Percentiles rank a stretch among this genome's conserved stretches.
Evolutionary conservation across 202 grass and related monocot genomes (phyloP).

Genomic region (Saccharum hybrid): DNA sequence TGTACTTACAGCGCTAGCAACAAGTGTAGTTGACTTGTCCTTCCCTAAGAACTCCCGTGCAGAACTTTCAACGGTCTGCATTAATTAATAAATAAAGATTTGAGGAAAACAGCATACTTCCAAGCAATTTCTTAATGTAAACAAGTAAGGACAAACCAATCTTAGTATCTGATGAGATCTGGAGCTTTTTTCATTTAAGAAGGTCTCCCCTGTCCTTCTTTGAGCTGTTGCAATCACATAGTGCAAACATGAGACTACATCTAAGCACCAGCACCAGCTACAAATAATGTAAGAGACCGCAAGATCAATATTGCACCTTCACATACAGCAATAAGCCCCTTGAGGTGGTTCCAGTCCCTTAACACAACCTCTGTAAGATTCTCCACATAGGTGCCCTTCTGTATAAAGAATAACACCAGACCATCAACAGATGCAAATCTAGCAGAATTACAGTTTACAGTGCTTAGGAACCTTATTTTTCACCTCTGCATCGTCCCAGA

Average conservation of each 20-base stretch:
- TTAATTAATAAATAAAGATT: conserved; percentile 36
- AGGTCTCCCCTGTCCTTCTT: conserved; percentile 95
- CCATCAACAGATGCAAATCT: conserved; percentile 15
- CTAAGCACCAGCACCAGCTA: not conserved
- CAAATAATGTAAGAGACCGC: conserved; percentile 3
- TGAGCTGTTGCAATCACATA: conserved; percentile 66
- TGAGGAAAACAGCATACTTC: conserved; percentile 9
- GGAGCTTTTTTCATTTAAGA: conserved; percentile 94
- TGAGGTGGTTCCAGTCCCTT: conserved; percentile 82
- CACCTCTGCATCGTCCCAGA: conserved; percentile 95
- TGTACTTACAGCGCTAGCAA: conserved; percentile 81
- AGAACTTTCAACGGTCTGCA: conserved; percentile 86
- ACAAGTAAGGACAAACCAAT: conserved; percentile 63
- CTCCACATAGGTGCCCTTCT: conserved; percentile 93
- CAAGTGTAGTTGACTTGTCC: conserved; percentile 86
- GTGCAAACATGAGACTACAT: conserved; percentile 38
- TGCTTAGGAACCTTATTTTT: conserved; percentile 2
- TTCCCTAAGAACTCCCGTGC: conserved; percentile 78
- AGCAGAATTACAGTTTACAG: conserved; percentile 24
- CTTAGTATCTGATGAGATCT: conserved; percentile 98
- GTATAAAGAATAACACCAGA: conserved; percentile 32
- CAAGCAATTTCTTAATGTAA: conserved; percentile 21
- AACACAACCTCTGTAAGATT: conserved; percentile 87
- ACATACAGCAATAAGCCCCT: conserved; percentile 84
- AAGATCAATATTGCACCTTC: conserved; percentile 70